Conservation (phyloP, 108 stramenopile genomes). For the Epipyxis sp. region DNA sequence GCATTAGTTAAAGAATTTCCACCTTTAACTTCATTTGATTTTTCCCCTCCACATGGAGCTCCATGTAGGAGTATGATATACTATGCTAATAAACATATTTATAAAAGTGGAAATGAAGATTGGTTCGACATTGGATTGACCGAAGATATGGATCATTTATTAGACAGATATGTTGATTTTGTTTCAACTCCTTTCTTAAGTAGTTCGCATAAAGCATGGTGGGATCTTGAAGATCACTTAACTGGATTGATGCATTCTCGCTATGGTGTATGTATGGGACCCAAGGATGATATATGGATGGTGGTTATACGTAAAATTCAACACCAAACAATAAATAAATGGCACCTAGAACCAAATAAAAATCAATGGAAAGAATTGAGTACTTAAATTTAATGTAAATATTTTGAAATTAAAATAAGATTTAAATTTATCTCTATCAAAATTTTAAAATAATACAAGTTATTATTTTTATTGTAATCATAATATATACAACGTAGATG, state of each 20-base stretch:
- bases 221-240: neutral
- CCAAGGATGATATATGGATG: slow-evolving; percentile 14
- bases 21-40: neutral
- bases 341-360: neutral
- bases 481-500: no score
- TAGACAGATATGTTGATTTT: slow-evolving; percentile 9
- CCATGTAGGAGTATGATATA: neutral
- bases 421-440: no score
- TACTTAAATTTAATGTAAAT: no score
- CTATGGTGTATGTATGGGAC: neutral
- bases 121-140: slow-evolving; percentile 10
- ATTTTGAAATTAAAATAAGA: no score
- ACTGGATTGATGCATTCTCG: neutral
- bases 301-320: neutral
- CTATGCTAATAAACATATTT: neutral
- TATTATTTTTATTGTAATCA: no score
- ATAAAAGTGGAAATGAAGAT: slow-evolving; percentile 25
- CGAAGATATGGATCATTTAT: slow-evolving; percentile 20
- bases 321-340: neutral
- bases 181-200: neutral
- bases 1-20: neutral
- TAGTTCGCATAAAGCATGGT: neutral
- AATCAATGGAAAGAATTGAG: slow-evolving; percentile 3
- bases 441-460: no score
- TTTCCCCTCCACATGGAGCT: neutral